Conservation (phyloP, 2,329 filamentous ascomycete species). For the Fusarium brevicatenulatum region DNA sequence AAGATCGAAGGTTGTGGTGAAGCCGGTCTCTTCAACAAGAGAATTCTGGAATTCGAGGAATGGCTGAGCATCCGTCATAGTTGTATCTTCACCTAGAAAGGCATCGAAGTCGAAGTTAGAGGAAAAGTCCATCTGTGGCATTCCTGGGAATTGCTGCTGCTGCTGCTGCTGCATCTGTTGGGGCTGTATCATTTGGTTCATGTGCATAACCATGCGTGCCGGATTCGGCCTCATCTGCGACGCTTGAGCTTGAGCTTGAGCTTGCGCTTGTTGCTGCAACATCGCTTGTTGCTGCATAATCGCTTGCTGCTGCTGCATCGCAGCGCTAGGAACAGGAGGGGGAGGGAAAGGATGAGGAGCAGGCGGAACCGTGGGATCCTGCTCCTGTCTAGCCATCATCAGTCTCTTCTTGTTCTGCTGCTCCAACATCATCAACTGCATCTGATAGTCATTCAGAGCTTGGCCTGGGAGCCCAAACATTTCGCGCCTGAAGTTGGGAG, state of each 20-base stretch:
- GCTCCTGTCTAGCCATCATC: slow-evolving; percentile 83
- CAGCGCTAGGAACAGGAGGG: neutral
- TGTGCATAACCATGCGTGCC: no score
- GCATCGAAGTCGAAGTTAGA: slow-evolving; percentile 29
- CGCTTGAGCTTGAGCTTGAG: neutral
- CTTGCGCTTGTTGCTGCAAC: neutral
- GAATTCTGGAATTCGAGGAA: slow-evolving; percentile 57
- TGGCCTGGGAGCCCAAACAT: slow-evolving; percentile 15
- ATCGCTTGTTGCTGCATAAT: neutral
- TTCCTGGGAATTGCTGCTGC: neutral
- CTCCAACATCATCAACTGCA: slow-evolving; percentile 86
- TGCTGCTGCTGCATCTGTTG: neutral
- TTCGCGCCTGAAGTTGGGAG: neutral
- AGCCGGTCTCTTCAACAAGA: slow-evolving; percentile 66
- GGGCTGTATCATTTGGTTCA: neutral
- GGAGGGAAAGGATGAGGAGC: neutral
- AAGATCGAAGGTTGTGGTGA: slow-evolving; percentile 70
- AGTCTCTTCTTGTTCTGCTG: slow-evolving; percentile 88
- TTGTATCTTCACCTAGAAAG: slow-evolving; percentile 43
- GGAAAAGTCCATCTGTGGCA: neutral
- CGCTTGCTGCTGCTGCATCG: neutral
- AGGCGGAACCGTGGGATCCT: slow-evolving; percentile 59
- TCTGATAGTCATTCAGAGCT: slow-evolving; percentile 73
- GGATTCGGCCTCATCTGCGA: neutral
- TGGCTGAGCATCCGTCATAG: slow-evolving; percentile 47